Conservation (phyloP, 768 basidiomycete species). For the Neoboletus brunneissimus region DNA sequence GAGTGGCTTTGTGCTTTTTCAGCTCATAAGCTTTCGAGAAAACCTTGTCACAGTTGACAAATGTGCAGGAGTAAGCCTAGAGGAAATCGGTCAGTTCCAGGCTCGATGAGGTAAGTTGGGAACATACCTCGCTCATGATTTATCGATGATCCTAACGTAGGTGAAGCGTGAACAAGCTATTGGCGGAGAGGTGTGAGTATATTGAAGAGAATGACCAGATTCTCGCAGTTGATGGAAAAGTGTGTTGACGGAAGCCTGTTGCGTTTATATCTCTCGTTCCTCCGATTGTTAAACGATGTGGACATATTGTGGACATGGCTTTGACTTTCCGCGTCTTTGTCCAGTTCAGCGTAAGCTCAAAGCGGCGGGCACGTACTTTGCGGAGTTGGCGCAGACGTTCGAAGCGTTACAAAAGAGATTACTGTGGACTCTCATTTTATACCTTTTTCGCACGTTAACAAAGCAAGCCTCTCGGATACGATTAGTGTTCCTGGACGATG, state of each 20-base stretch:
- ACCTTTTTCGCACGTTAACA: background rate
- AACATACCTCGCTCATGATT: slow-evolving; percentile 11
- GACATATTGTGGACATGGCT: background rate
- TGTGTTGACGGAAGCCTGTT: background rate
- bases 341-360: background rate
- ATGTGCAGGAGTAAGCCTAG: slow-evolving; percentile 4
- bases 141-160: background rate
- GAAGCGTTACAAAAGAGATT: background rate
- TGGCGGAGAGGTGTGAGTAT: background rate
- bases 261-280: slow-evolving; percentile 14
- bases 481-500: background rate
- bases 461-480: background rate
- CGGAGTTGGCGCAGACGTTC: background rate
- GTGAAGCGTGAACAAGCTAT: background rate
- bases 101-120: background rate
- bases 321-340: background rate
- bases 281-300: slow-evolving; percentile 3
- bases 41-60: background rate
- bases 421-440: background rate
- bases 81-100: background rate
- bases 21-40: slow-evolving; percentile 8
- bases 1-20: slow-evolving; percentile 10
- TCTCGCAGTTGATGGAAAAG: background rate
- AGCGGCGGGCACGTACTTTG: background rate
- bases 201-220: slow-evolving; percentile 13